phyloP scores from a whole-genome alignment of 495 filamentous ascomycete genomes.

The Friedmanniomyces simplex region DNA sequence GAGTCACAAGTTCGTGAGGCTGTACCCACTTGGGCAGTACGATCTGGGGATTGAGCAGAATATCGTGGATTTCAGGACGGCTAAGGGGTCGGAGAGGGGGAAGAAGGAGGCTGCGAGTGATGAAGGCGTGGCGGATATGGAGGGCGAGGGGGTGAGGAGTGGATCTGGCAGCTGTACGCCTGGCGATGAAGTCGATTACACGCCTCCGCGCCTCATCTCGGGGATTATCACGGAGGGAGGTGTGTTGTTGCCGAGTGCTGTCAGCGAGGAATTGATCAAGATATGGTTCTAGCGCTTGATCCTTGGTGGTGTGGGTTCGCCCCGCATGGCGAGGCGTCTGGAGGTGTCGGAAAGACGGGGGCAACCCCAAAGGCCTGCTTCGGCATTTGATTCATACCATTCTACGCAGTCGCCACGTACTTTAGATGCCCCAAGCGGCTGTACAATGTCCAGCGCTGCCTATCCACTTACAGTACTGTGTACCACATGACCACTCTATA shows the following conservation, averaged over 20 bases:
- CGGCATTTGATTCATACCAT: too few relatives aligned
- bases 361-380: too few relatives aligned
- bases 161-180: conserved; percentile 12
- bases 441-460: too few relatives aligned
- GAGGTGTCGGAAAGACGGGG: too few relatives aligned
- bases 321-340: too few relatives aligned
- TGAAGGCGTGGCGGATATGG: conserved; percentile 17
- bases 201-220: conserved; percentile 70
- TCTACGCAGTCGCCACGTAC: too few relatives aligned
- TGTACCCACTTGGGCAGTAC: conserved; percentile 69
- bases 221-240: conserved; percentile 70
- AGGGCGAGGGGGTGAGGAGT: conserved; percentile 12
- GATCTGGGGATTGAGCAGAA: conserved; percentile 66
- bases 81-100: conserved; percentile 32
- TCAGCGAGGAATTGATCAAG: conserved; percentile 69
- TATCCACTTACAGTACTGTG: too few relatives aligned
- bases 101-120: conserved; percentile 17
- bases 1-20: conserved; percentile 85
- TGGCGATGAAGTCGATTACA: conserved; percentile 69
- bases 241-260: conserved; percentile 63
- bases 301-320: too few relatives aligned
- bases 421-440: too few relatives aligned
- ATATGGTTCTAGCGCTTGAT: conserved; percentile 49
- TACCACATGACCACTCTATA: too few relatives aligned
- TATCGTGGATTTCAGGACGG: conserved; percentile 55